A percentile compares a stretch with the other conserved stretches of the same genome.
These are phyloP conservation scores for Tulasnella calospora DNA, from an alignment of 768 basidiomycete species.

Conservation along the genomic window DNA sequence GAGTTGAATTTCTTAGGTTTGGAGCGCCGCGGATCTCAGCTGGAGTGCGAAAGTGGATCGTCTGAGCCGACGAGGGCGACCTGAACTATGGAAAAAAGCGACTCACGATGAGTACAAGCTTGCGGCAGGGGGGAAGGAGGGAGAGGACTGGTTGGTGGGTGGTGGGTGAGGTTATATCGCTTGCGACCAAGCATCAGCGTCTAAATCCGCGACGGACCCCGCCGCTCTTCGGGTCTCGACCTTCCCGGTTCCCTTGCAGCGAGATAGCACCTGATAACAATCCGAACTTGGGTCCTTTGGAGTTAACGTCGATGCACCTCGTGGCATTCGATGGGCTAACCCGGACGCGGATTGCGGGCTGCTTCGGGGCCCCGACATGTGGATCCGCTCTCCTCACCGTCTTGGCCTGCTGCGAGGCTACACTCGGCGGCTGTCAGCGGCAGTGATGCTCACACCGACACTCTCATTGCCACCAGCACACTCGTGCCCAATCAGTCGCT, in stretches of 20 bases:
- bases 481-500: background rate
- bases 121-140: background rate
- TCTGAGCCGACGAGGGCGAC: background rate
- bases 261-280: constrained; percentile 1
- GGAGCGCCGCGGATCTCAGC: background rate
- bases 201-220: background rate
- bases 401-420: background rate
- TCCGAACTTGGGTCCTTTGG: background rate
- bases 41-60: background rate
- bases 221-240: constrained; percentile 2
- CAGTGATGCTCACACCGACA: background rate
- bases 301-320: background rate
- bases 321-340: background rate
- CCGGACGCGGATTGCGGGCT: background rate
- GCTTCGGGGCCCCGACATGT: background rate
- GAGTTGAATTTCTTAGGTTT: background rate
- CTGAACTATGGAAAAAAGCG: background rate
- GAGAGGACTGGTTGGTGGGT: background rate
- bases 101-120: background rate
- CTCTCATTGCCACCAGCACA: background rate
- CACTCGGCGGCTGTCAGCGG: background rate
- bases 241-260: background rate
- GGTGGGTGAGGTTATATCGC: background rate
- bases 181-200: background rate
- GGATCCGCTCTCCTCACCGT: background rate